Base-by-base conservation (phyloP, 441 rosid species). In the Monsonia emarginata region DNA sequence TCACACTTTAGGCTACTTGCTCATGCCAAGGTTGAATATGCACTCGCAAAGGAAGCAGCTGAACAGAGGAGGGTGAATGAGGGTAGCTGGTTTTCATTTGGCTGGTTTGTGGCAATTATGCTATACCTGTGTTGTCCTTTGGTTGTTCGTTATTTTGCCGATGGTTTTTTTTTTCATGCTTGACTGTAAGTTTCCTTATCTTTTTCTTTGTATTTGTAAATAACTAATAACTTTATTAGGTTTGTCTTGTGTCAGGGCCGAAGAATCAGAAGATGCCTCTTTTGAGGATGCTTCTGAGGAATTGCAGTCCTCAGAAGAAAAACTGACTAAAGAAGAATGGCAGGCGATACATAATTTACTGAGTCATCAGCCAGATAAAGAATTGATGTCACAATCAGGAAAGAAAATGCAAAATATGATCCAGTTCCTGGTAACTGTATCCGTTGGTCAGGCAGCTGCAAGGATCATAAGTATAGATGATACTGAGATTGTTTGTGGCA, bases 1-100 rank as follows among this genome's bases (percentile, higher is more conserved):
- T 78, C 64, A 59, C 64, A 59, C 34, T 72, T 68, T 77, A 95
- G 99, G 95, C 81, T 95, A 69, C 99, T 95, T 78, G 99, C 98
- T 67, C 99, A 95, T 87, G 99, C 96, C 54, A 95, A 89, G 85
- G 87, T 86, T 80, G 98, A 91, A 85, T 88, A 93, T 70, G 89
- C 86, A 50, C 87, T 79, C 69, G 80, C 89, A 13, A 95, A 91
- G 84, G 97, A 89, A 80, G 99, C 89, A 65, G 99, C 99, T 72
- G 95, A 89, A 76, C 89, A 76, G 76, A 85, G 86, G 75, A 83
- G 77, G 82, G 81, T 79, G 71, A 81, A 82, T 74, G 88, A 86
- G 83, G 84, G 80, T 67, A 81, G 93, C 72, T 95, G 99, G 99
- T 89, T 88, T 77, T 84, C 96, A 26, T 80, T 89, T 70, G 70